Evolutionary conservation across 1,139 yeast genomes (phyloP).

Genomic region (Lodderomyces theae): DNA sequence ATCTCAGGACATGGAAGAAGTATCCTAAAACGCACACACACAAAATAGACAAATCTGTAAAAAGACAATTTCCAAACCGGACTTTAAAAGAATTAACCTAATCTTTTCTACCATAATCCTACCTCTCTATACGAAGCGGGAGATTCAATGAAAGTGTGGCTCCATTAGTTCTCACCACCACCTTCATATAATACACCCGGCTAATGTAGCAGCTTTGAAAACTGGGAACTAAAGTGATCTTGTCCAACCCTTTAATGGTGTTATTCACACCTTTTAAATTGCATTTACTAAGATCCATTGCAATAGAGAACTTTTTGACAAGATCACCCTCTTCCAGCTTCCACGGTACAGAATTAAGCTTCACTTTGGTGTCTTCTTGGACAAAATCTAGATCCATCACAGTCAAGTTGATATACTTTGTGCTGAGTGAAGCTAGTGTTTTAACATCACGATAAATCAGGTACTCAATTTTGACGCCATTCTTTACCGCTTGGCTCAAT

Average conservation of each 20-base stretch:
- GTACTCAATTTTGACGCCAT: conserved; percentile 38
- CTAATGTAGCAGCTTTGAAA: conserved; percentile 57
- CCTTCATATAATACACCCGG: conserved; percentile 46
- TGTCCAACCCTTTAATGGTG: conserved; percentile 25
- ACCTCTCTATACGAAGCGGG: conserved; percentile 22
- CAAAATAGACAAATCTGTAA: no score
- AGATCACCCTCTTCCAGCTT: conserved; percentile 18
- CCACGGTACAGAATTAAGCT: conserved; percentile 29
- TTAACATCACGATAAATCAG: conserved; percentile 37
- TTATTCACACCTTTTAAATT: conserved; percentile 25
- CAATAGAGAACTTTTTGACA: conserved; percentile 28
- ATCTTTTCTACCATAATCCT: no score
- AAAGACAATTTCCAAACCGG: no score
- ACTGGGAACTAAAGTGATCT: conserved; percentile 50
- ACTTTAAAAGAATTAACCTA: no score
- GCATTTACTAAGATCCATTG: conserved; percentile 26
- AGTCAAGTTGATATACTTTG: conserved; percentile 31
- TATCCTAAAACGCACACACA: no score
- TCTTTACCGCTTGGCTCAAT: conserved; percentile 30
- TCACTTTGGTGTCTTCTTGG: conserved; percentile 10
- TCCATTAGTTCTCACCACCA: conserved; percentile 30
- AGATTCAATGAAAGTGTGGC: conserved; percentile 35
- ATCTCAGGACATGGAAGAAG: no score
- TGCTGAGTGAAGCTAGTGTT: conserved; percentile 32
- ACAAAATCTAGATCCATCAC: conserved; percentile 18